Percentiles rank a stretch among this genome's conserved stretches.
These are phyloP conservation scores for Dothiorella sarmentorum DNA, from an alignment of 2,329 filamentous ascomycete genomes.

Conservation along the genomic window DNA sequence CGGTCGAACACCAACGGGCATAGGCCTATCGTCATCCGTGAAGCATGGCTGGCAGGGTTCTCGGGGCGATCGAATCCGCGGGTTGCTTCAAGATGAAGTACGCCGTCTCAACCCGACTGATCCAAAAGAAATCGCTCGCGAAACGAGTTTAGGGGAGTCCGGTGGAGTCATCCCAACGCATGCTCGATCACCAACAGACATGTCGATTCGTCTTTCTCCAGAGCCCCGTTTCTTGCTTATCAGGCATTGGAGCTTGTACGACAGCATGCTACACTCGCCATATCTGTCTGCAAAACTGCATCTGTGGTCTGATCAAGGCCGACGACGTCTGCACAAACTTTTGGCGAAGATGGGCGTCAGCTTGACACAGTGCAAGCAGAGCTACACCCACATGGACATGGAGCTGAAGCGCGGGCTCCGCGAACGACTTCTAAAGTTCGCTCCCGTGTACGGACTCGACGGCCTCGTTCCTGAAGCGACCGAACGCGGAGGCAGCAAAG, in stretches of 20 bases:
- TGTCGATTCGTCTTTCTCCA: constrained; percentile 84
- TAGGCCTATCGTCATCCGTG: constrained; percentile 58
- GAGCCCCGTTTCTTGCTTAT: constrained; percentile 92
- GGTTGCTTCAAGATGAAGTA: constrained; percentile 88
- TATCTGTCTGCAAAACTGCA: constrained; percentile 89
- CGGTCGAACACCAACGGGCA: constrained; percentile 76
- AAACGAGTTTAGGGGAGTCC: constrained; percentile 61
- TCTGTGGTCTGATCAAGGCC: constrained; percentile 87
- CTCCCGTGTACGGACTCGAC: constrained; percentile 87
- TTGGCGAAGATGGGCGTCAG: constrained; percentile 98
- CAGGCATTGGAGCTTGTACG: constrained; percentile 94
- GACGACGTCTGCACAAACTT: constrained; percentile 87
- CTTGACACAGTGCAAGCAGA: constrained; percentile 88
- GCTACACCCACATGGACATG: constrained; percentile 98
- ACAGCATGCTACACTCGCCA: constrained; percentile 96
- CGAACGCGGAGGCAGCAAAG: constrained; percentile 69
- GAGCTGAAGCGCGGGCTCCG: constrained; percentile 85
- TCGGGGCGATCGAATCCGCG: constrained; percentile 77
- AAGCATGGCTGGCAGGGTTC: constrained; percentile 74
- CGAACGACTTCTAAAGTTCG: constrained; percentile 83
- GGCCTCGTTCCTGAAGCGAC: constrained; percentile 78
- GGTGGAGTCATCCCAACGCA: constrained; percentile 85
- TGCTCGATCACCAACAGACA: constrained; percentile 84
- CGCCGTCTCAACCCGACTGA: constrained; percentile 83
- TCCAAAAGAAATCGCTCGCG: constrained; percentile 54